Evolutionary conservation across 148 eudicot species (phyloP), one percentile per base, ranked within the genome.

Genomic region (Rhododendron molle): DNA sequence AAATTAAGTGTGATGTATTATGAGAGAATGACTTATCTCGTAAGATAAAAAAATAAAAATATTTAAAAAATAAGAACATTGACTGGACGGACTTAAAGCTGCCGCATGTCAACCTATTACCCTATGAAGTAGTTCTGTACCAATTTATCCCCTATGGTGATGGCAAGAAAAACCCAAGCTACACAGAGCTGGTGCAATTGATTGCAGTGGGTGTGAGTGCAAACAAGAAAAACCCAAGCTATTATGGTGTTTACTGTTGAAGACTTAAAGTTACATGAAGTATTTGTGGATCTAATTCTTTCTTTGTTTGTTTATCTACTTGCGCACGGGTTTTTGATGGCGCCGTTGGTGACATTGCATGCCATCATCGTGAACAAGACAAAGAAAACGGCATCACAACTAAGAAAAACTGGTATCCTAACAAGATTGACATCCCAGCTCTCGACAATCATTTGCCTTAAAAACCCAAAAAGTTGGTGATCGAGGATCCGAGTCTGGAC

Each of bases 301-400:
- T 85, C 50, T 52, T 43, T 38, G 34, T 43, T 9, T 32, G 21
- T 76, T 46, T 4, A 38, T 38, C 73, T 81, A 7, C 28, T 84
- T 85, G 4, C 80, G 5, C 85, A 71, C 89, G 95, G 98, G 87
- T 85, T 56, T 92, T 91, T 78, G 98, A 95, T 87, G 99, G 92
- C 83, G 99, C 90, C 34, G 88, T 96, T 71, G 99, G 99, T 83
- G 99, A 96, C 89, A 93, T 95, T 87, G 96, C 98, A 38, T 38
- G 40, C 40, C 23, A 95, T 96, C 62, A 91, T 88, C 81, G 92
- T 93, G 13, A 93, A 92, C 83, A 91, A 98, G 87, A 93, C 99
- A 34, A 93, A 56, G 85, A 84, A 38, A 38, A 38, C 40, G 5
- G 5, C 5, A 38, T 38, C 40, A 38, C 40, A 38, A 38, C 40